phyloP scores from a whole-genome alignment of 1,284 basidiomycete genomes.

The Fomitopsis betulina region DNA sequence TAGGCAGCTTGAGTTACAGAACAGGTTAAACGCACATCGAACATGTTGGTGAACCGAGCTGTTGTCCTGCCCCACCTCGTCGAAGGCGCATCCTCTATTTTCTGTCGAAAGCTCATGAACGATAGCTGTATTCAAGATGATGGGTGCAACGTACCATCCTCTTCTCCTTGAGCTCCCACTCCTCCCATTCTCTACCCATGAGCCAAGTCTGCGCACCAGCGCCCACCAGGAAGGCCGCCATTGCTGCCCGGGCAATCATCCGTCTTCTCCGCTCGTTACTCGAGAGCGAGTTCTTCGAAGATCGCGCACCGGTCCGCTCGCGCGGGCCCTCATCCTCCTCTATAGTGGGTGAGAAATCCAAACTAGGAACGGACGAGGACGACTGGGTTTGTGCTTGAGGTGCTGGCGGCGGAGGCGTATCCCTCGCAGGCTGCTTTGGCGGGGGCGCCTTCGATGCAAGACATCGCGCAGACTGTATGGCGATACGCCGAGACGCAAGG shows the following conservation, averaged over 20 bases:
- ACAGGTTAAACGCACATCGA: slow-evolving; percentile 46
- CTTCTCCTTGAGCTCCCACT: slow-evolving; percentile 30
- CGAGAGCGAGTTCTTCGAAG: slow-evolving; percentile 66
- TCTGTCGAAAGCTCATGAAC: slow-evolving; percentile 28
- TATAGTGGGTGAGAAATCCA: slow-evolving; percentile 24
- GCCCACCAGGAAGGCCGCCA: slow-evolving; percentile 44
- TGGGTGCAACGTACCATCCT: slow-evolving; percentile 36
- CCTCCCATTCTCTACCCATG: slow-evolving; percentile 31
- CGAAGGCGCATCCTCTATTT: slow-evolving; percentile 49
- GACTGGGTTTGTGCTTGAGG: slow-evolving; percentile 7
- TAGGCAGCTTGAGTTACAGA: background rate
- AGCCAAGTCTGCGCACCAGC: slow-evolving; percentile 37
- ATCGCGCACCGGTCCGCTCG: slow-evolving; percentile 62
- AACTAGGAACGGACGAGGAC: slow-evolving; percentile 22
- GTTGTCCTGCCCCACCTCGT: slow-evolving; percentile 60
- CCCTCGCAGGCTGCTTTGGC: slow-evolving; percentile 11
- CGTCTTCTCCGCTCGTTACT: slow-evolving; percentile 67
- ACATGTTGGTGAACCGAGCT: slow-evolving; percentile 53
- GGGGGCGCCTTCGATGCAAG: slow-evolving; percentile 21
- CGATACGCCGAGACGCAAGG: slow-evolving; percentile 9
- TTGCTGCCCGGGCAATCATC: slow-evolving; percentile 45
- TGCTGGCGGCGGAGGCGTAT: slow-evolving; percentile 11
- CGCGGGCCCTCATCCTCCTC: slow-evolving; percentile 17
- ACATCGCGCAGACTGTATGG: slow-evolving; percentile 18
- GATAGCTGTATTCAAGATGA: background rate